phyloP scores from a whole-genome alignment of 768 basidiomycete genomes.

The Chalciporus piperatus region DNA sequence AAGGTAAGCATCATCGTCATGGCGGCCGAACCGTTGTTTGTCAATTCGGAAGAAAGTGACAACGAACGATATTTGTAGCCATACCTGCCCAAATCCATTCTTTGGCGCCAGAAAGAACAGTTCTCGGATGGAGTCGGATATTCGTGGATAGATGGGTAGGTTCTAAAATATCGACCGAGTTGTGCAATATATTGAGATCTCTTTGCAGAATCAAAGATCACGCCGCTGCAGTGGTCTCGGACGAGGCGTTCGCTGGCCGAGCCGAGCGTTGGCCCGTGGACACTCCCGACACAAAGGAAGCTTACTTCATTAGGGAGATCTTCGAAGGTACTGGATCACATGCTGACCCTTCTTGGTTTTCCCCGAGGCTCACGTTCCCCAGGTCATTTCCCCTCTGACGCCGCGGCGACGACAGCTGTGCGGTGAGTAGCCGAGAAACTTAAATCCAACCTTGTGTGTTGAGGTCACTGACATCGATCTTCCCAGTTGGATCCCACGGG shows the following conservation, averaged over 20 bases:
- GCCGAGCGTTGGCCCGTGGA: conserved; percentile 73
- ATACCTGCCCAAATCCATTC: conserved; percentile 89
- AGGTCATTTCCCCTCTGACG: conserved; percentile 80
- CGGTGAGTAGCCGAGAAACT: conserved; percentile 48
- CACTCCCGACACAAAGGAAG: conserved; percentile 95
- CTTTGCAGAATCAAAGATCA: conserved; percentile 80
- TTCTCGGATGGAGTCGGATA: conserved; percentile 99
- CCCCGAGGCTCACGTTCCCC: conserved; percentile 7
- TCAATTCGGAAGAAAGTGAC: not conserved
- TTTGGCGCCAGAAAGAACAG: conserved; percentile 99
- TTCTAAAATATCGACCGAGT: not conserved
- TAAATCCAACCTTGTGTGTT: conserved; percentile 5
- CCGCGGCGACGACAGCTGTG: conserved; percentile 90
- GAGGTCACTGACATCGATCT: conserved; percentile 11
- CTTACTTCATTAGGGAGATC: conserved; percentile 86
- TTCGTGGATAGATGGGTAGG: conserved; percentile 96
- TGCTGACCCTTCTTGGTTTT: not conserved
- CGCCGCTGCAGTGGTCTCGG: conserved; percentile 69
- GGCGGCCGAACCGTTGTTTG: not conserved
- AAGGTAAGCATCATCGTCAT: conserved; percentile 44
- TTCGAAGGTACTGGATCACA: conserved; percentile 64
- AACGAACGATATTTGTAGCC: conserved; percentile 44
- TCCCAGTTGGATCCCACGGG: conserved; percentile 85
- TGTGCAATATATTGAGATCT: not conserved
- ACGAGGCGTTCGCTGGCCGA: conserved; percentile 74